A percentile compares a stretch with the other conserved stretches of the same genome.
phyloP scores from a whole-genome alignment of 352 stramenopile genomes.

The Pythium brassicae region DNA sequence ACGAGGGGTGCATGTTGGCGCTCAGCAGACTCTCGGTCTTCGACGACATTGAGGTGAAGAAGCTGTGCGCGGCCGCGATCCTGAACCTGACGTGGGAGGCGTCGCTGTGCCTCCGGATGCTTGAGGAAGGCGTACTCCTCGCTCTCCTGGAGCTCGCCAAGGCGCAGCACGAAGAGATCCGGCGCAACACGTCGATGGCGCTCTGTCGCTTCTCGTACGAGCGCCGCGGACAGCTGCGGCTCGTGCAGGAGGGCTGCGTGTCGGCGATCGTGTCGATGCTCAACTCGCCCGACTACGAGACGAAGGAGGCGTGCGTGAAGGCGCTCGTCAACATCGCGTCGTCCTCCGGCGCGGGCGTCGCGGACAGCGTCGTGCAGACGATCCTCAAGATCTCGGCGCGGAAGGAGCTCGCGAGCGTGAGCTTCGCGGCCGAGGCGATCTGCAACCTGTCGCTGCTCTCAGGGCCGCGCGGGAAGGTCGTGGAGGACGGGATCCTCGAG shows the following conservation, averaged over 20 bases:
- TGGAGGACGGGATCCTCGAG: conserved; percentile 78
- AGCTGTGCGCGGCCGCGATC: conserved; percentile 77
- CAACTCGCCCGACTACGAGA: conserved; percentile 72
- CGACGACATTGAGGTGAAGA: conserved; percentile 81
- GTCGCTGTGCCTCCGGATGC: conserved; percentile 42
- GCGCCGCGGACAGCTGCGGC: conserved; percentile 51
- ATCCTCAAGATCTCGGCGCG: conserved; percentile 74
- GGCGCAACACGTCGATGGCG: conserved; percentile 78
- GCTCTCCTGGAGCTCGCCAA: conserved; percentile 75
- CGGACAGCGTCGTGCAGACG: conserved; percentile 73
- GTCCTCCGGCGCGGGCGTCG: conserved; percentile 46
- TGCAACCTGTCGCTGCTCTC: conserved; percentile 75
- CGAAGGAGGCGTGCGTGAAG: conserved; percentile 82
- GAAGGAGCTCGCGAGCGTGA: conserved; percentile 48
- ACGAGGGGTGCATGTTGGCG: conserved; percentile 67
- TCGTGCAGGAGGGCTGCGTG: conserved; percentile 79
- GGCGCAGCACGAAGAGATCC: conserved; percentile 72
- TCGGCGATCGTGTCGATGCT: conserved; percentile 84
- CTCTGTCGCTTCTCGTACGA: conserved; percentile 84
- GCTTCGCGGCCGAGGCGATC: conserved; percentile 68
- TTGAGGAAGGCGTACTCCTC: conserved; percentile 71
- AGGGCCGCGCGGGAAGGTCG: conserved; percentile 60
- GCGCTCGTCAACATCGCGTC: conserved; percentile 83
- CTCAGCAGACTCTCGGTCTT: conserved; percentile 69
- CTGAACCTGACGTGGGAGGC: conserved; percentile 69